Evolutionary conservation across 129 eudicot genomes (phyloP), one percentile per base, ranked within the genome.

Genomic region (Flaveria robusta): DNA sequence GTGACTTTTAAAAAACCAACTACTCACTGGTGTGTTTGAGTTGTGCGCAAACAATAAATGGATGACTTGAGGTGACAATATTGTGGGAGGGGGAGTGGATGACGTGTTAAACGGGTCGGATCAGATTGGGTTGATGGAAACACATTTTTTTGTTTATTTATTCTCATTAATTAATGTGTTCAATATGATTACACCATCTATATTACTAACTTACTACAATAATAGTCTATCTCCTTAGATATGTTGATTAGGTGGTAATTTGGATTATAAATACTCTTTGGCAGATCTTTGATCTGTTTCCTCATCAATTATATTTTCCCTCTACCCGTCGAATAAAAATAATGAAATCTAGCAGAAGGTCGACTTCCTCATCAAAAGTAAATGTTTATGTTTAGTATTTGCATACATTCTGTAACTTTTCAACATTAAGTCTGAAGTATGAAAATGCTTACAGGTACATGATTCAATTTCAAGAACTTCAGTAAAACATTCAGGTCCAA

Each of bases 401-500:
- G 11, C 52, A 23, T 19, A 70, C 72, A 22, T 66, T 49, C 29
- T 22, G 24, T 12, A 18, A 43, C 50, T 63, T 45, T 62, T 67
- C 27, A 19, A 54, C 27, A 60, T 75, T 15, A 46, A 26, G 16
- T 47, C 60, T 76, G 18, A 79, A 71, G 43, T 27, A 58, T 55
- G 19, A 20, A 64, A 73, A 66, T 66, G 59, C 54, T 56, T 66
- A 31, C 71, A 27, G 74, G 43, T 83, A 72, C 88, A 86, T 91
- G 81, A 71, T 42, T 88, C 87, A 20, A 72, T 75, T 79, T 81
- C 94, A 79, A 76, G 81, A 70, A 79, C 82, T 19, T 65, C 81
- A 16, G 86, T 81, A 58, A 90, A 85, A 79, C 86, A 80, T 82
- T 31, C 85, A 63, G 88, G 85, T 67, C 79, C 85, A 22, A 70